Conservation (phyloP, 768 basidiomycete genomes). For the Pholiota microspora region DNA sequence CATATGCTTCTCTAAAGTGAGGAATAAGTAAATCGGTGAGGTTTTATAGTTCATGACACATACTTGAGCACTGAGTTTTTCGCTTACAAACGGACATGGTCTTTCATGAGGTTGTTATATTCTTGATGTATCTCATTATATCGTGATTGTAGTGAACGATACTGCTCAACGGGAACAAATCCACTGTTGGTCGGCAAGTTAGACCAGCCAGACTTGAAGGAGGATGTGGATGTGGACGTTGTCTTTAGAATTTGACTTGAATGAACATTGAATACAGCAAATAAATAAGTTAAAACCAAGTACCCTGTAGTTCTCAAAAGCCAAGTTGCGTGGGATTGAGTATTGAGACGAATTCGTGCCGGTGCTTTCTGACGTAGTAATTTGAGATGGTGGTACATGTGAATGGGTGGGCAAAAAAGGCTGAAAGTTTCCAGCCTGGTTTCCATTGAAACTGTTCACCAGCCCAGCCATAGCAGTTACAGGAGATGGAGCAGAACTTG, state of each 20-base stretch:
- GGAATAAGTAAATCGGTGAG: constrained; percentile 6
- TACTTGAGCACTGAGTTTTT: constrained; percentile 9
- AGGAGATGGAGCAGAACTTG: too few species aligned
- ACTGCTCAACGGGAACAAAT: too few species aligned
- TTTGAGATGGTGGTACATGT: constrained; percentile 1
- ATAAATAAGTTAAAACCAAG: constrained; percentile 9
- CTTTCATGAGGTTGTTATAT: too few species aligned
- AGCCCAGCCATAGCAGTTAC: too few species aligned
- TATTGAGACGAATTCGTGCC: constrained; percentile 10
- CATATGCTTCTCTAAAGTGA: constrained; percentile 13
- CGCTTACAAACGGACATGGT: too few species aligned
- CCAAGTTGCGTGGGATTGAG: constrained; percentile 6
- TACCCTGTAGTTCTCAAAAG: constrained; percentile 10
- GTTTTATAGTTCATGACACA: constrained; percentile 6
- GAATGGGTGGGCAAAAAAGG: neutral
- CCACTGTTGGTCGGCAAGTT: too few species aligned
- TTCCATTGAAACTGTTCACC: too few species aligned
- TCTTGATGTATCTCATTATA: too few species aligned
- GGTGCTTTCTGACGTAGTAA: constrained; percentile 9
- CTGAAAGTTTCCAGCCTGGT: too few species aligned
- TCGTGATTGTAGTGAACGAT: too few species aligned
- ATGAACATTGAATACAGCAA: constrained; percentile 2
- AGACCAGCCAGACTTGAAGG: too few species aligned
- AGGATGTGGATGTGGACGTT: too few species aligned
- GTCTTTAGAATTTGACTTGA: constrained; percentile 8